Percentiles rank a stretch among this genome's conserved stretches.
Conservation (phyloP, 148 eudicot genomes). For the Oxyria digyna region DNA sequence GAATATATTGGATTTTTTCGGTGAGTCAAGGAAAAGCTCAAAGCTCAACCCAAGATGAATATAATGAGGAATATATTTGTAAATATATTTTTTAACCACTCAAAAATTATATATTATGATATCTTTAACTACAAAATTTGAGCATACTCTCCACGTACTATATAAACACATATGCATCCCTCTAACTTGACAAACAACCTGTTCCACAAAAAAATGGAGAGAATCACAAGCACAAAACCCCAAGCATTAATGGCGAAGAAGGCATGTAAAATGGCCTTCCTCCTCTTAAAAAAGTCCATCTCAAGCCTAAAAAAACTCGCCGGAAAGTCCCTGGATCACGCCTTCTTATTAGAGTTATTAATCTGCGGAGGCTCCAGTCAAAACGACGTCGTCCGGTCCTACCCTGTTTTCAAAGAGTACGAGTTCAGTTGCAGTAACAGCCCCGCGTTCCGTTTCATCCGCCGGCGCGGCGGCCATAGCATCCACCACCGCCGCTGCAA, state of each 20-base stretch:
- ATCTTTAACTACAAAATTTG: no score
- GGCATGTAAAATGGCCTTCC: neutral
- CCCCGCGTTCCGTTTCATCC: constrained; percentile 26
- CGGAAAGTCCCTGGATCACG: neutral
- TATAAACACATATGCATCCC: neutral
- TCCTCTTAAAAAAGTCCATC: neutral
- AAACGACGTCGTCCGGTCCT: constrained; percentile 18
- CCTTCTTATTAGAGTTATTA: neutral
- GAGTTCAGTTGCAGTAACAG: constrained; percentile 73
- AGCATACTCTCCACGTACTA: neutral
- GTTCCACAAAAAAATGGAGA: neutral
- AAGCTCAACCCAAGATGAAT: no score
- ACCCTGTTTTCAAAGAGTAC: constrained; percentile 34
- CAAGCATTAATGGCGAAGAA: neutral
- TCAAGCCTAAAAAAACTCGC: constrained; percentile 1
- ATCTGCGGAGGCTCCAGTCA: neutral
- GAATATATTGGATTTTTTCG: no score
- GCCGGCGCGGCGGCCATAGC: constrained; percentile 9
- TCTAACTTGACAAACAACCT: neutral
- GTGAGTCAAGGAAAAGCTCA: no score
- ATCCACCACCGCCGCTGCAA: constrained; percentile 5
- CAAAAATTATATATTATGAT: no score
- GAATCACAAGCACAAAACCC: neutral
- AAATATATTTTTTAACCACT: no score
- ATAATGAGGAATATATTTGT: no score